Conservation (phyloP, 768 basidiomycete genomes). For the Suillus spraguei region DNA sequence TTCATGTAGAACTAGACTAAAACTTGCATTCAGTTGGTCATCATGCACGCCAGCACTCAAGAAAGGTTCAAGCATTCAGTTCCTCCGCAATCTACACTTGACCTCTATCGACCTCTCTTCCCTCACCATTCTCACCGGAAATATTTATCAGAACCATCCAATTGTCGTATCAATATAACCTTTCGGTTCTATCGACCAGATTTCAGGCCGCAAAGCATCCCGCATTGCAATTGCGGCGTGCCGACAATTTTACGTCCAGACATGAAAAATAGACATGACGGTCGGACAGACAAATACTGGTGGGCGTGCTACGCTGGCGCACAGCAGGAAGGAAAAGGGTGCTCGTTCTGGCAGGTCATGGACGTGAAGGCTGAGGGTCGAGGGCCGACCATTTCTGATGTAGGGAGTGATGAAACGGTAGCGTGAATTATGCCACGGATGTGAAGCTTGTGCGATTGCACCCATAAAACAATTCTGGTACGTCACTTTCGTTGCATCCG, state of each 20-base stretch:
- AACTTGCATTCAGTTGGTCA: slow-evolving; percentile 54
- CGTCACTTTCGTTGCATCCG: neutral
- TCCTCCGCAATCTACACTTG: slow-evolving; percentile 70
- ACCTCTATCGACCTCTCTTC: slow-evolving; percentile 66
- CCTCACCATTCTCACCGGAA: slow-evolving; percentile 35
- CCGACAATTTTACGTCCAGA: slow-evolving; percentile 74
- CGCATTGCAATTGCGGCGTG: slow-evolving; percentile 72
- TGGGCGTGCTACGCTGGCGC: slow-evolving; percentile 77
- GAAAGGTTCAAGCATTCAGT: slow-evolving; percentile 82
- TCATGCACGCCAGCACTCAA: slow-evolving; percentile 87
- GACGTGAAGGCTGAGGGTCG: slow-evolving; percentile 70
- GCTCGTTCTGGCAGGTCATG: slow-evolving; percentile 73
- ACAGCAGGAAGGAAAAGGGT: slow-evolving; percentile 84
- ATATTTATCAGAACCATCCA: slow-evolving; percentile 47
- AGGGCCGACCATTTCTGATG: slow-evolving; percentile 44
- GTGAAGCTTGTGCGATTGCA: neutral
- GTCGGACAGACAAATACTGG: slow-evolving; percentile 66
- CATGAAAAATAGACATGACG: slow-evolving; percentile 71
- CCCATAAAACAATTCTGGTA: neutral
- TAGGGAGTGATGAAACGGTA: neutral
- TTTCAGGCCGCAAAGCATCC: slow-evolving; percentile 65
- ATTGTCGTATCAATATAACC: slow-evolving; percentile 81
- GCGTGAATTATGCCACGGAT: neutral
- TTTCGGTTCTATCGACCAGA: slow-evolving; percentile 88
- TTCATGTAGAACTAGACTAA: slow-evolving; percentile 7